A percentile compares a stretch with the other conserved stretches of the same genome.
phyloP scores from a whole-genome alignment of 371 early-diverging fungal species.

The Actinomucor elegans region DNA sequence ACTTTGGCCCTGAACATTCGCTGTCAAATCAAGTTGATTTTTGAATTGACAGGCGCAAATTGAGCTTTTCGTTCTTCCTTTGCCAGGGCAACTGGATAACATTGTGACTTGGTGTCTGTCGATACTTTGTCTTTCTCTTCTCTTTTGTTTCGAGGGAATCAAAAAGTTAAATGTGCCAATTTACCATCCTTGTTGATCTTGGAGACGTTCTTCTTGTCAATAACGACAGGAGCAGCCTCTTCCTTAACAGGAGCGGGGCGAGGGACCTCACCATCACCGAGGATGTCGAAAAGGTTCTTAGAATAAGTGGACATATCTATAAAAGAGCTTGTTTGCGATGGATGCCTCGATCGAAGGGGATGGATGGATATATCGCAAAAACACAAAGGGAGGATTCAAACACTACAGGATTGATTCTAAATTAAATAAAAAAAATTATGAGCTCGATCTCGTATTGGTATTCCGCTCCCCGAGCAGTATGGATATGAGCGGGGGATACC shows the following conservation, averaged over 20 bases:
- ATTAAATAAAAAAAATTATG: no score
- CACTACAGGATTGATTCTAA: slow-evolving; percentile 6
- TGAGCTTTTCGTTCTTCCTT: no score
- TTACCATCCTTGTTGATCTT: slow-evolving; percentile 34
- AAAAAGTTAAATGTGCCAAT: not conserved
- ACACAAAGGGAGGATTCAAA: slow-evolving; percentile 23
- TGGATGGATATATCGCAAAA: slow-evolving; percentile 35
- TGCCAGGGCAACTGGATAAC: no score
- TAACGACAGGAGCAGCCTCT: slow-evolving; percentile 24
- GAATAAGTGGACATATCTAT: slow-evolving; percentile 50
- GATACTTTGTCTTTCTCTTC: not conserved
- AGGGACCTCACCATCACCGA: slow-evolving; percentile 60
- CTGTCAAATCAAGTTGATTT: not conserved
- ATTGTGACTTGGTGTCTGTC: not conserved
- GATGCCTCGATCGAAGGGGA: slow-evolving; percentile 27
- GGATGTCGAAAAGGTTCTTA: slow-evolving; percentile 65
- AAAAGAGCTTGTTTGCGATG: slow-evolving; percentile 42
- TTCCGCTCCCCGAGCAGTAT: no score
- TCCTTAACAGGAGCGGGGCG: slow-evolving; percentile 42
- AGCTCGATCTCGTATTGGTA: no score
- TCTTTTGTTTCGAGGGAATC: not conserved
- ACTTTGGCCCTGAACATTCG: not conserved
- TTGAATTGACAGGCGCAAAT: no score
- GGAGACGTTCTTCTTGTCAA: slow-evolving; percentile 29
- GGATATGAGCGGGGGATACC: no score